Conservation (phyloP, 352 stramenopile species). For the Phytophthora meadii region DNA sequence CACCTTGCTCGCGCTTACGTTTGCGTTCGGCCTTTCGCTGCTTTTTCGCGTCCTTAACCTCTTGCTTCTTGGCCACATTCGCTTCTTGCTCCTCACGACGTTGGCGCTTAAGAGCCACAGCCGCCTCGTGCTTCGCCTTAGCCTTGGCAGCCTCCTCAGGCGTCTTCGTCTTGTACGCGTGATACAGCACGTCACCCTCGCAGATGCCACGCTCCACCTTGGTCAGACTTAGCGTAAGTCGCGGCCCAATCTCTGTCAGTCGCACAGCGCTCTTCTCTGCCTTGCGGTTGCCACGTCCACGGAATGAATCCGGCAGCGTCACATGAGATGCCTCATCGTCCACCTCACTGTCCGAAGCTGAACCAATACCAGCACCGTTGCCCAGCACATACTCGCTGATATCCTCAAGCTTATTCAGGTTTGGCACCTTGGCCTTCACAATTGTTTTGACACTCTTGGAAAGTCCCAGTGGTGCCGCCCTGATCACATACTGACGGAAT, state of each 20-base stretch:
- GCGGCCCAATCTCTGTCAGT: slow-evolving; percentile 96
- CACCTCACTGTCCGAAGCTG: slow-evolving; percentile 94
- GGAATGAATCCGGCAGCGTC: slow-evolving; percentile 93
- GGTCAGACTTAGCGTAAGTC: slow-evolving; percentile 94
- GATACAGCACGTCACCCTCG: slow-evolving; percentile 97
- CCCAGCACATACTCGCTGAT: slow-evolving; percentile 97
- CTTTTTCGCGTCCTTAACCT: slow-evolving; percentile 82
- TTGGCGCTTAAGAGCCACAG: slow-evolving; percentile 79
- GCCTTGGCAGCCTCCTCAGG: slow-evolving; percentile 81
- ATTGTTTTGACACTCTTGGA: slow-evolving; percentile 92
- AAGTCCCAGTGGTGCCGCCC: slow-evolving; percentile 93
- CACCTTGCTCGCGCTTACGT: slow-evolving; percentile 48
- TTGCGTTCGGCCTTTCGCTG: slow-evolving; percentile 74
- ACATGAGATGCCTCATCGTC: slow-evolving; percentile 95
- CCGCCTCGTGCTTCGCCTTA: slow-evolving; percentile 81
- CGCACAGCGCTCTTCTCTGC: slow-evolving; percentile 94
- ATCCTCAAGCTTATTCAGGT: slow-evolving; percentile 95
- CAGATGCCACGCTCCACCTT: slow-evolving; percentile 98
- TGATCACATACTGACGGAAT: slow-evolving; percentile 98
- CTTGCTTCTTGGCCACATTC: slow-evolving; percentile 91
- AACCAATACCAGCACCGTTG: slow-evolving; percentile 73
- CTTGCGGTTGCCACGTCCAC: slow-evolving; percentile 92
- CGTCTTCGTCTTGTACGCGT: slow-evolving; percentile 93
- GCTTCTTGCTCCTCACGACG: slow-evolving; percentile 89
- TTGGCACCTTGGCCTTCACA: slow-evolving; percentile 93